Evolutionary conservation across 163 green algal species (phyloP).

Genomic region (Trebouxiophyceae sp.): DNA sequence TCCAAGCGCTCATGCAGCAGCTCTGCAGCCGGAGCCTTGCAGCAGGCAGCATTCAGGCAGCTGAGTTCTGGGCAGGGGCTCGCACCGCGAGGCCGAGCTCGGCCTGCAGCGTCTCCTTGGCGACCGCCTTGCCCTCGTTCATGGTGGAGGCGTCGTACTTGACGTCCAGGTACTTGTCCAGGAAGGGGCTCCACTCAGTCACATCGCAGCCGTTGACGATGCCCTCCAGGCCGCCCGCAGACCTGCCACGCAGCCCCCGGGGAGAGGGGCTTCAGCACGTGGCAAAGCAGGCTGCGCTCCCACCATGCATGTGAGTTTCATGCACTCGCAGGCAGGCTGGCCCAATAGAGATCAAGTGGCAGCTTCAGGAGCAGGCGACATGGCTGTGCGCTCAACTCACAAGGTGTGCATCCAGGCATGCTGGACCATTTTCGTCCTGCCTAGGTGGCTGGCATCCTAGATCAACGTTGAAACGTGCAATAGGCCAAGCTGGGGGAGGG

Average conservation of each 20-base stretch:
- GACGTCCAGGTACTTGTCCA: conserved; percentile 91
- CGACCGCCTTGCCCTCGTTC: conserved; percentile 75
- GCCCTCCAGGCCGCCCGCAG: conserved; percentile 65
- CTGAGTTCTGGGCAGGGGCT: too few species aligned
- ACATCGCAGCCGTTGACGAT: conserved; percentile 96
- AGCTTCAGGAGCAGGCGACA: too few species aligned
- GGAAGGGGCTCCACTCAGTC: conserved; percentile 74
- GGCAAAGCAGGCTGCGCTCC: not conserved
- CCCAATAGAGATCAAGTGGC: too few species aligned
- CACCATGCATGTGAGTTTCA: not conserved
- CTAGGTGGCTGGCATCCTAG: too few species aligned
- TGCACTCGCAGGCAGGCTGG: not conserved
- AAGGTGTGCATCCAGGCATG: too few species aligned
- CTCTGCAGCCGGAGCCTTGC: too few species aligned
- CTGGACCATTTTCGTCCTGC: too few species aligned
- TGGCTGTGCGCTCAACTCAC: too few species aligned
- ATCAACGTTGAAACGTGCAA: too few species aligned
- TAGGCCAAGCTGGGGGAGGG: too few species aligned
- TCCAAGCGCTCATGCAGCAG: too few species aligned
- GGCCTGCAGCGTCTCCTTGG: conserved; percentile 77
- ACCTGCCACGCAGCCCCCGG: conserved; percentile 1
- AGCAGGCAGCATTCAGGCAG: too few species aligned
- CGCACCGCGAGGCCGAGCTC: conserved; percentile 31
- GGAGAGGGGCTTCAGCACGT: not conserved
- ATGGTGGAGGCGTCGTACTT: conserved; percentile 77